A percentile compares a stretch with the other conserved stretches of the same genome.
phyloP scores from a whole-genome alignment of 2,329 filamentous ascomycete genomes.

The Chrysoporthe deuterocubensis region DNA sequence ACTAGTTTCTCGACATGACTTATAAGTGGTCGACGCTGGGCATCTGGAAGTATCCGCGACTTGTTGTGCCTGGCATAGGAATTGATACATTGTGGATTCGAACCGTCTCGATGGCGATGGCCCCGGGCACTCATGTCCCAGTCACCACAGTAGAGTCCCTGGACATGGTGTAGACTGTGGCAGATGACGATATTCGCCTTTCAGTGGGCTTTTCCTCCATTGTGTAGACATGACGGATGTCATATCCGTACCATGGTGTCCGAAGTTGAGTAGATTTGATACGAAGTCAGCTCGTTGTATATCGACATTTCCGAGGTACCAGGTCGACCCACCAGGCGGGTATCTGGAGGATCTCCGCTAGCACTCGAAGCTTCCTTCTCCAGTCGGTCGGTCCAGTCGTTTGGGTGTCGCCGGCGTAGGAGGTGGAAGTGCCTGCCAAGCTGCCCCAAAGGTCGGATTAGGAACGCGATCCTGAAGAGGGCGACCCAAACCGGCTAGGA shows the following conservation, averaged over 20 bases:
- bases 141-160: neutral
- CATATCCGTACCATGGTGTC: neutral
- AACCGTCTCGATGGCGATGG: too few species aligned
- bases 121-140: too few species aligned
- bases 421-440: neutral
- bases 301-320: neutral
- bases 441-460: neutral
- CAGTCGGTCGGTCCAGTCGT: neutral
- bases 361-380: neutral
- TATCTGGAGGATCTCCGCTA: neutral
- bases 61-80: too few species aligned
- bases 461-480: neutral
- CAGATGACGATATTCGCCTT: neutral
- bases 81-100: too few species aligned
- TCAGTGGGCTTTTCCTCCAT: neutral
- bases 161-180: neutral
- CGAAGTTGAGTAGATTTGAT: neutral
- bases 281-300: neutral
- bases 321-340: neutral
- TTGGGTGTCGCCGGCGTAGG: neutral
- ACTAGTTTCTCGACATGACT: too few species aligned
- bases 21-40: too few species aligned
- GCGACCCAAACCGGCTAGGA: neutral
- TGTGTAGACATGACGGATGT: neutral
- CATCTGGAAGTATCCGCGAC: too few species aligned